Evolutionary conservation across 2,329 filamentous ascomycete genomes (phyloP).

Genomic region (Emmonsiellopsis sp.): DNA sequence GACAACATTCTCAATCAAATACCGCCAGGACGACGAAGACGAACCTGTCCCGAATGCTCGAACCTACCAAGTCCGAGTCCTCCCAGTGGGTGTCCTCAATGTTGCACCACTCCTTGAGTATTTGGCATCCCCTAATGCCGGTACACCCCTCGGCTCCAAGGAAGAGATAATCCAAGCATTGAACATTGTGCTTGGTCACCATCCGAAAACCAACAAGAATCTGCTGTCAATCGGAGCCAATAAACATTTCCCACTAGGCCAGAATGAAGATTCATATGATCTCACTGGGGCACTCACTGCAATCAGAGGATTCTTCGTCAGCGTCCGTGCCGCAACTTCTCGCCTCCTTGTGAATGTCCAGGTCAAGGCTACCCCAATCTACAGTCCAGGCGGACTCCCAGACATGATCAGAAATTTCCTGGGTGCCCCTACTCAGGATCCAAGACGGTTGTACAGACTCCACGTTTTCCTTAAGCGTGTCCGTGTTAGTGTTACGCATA

Average conservation of each 20-base stretch:
- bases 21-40: constrained; percentile 27
- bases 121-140: constrained; percentile 26
- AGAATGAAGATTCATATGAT: constrained; percentile 20
- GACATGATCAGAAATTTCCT: constrained; percentile 24
- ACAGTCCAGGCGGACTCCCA: constrained; percentile 37
- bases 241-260: constrained; percentile 40
- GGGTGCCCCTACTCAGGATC: constrained; percentile 10
- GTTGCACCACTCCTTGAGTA: constrained; percentile 37
- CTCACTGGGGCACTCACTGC: constrained; percentile 47
- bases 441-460: constrained; percentile 13
- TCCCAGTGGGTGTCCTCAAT: constrained; percentile 24
- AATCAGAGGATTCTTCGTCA: constrained; percentile 53
- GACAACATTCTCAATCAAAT: constrained; percentile 21
- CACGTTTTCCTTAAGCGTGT: constrained; percentile 31
- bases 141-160: constrained; percentile 33
- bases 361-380: constrained; percentile 51
- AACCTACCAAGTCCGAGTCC: constrained; percentile 27
- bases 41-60: constrained; percentile 21
- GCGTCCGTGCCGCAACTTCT: constrained; percentile 48
- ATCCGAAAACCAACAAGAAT: constrained; percentile 31
- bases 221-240: constrained; percentile 44
- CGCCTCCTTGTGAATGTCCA: constrained; percentile 55
- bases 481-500: constrained; percentile 33
- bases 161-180: constrained; percentile 46
- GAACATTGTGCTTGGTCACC: constrained; percentile 47